Percentiles rank a stretch among this genome's conserved stretches.
phyloP scores from a whole-genome alignment of 108 stramenopile genomes.

The Skeletonema marinoi region DNA sequence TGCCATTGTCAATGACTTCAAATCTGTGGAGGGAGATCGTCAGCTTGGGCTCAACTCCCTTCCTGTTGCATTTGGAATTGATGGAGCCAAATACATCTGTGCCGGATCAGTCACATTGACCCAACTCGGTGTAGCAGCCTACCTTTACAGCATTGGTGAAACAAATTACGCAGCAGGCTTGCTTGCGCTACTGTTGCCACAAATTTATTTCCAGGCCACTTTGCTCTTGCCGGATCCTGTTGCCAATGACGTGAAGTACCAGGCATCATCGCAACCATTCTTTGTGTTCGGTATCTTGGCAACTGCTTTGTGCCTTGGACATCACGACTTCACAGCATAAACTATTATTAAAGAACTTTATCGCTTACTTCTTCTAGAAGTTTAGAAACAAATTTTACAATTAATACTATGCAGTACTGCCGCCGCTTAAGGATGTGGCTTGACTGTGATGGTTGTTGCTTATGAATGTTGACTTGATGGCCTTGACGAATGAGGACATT shows the following conservation, averaged over 20 bases:
- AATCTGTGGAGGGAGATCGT: constrained; percentile 95
- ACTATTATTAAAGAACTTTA: background rate
- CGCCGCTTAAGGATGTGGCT: background rate
- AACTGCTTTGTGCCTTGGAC: constrained; percentile 91
- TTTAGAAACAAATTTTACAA: too few relatives aligned
- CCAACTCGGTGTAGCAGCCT: constrained; percentile 90
- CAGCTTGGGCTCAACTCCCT: constrained; percentile 91
- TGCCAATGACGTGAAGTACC: constrained; percentile 95
- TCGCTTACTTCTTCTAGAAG: background rate
- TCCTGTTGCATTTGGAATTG: constrained; percentile 96
- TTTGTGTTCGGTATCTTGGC: constrained; percentile 93
- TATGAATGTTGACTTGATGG: constrained; percentile 51
- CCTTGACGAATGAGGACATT: constrained; percentile 56
- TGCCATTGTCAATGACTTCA: constrained; percentile 98
- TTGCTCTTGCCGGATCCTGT: constrained; percentile 92
- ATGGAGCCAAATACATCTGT: constrained; percentile 92
- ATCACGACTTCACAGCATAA: constrained; percentile 77
- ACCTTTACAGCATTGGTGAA: constrained; percentile 84
- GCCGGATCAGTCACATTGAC: constrained; percentile 90
- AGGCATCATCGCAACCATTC: constrained; percentile 94
- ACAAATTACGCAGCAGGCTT: constrained; percentile 80
- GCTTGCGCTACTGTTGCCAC: constrained; percentile 86
- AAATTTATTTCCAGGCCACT: constrained; percentile 92
- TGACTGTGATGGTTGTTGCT: background rate
- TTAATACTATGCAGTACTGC: too few relatives aligned